Base-by-base conservation (phyloP, 1,284 basidiomycete genomes). In the Sporisorium iseilematis-ciliati region DNA sequence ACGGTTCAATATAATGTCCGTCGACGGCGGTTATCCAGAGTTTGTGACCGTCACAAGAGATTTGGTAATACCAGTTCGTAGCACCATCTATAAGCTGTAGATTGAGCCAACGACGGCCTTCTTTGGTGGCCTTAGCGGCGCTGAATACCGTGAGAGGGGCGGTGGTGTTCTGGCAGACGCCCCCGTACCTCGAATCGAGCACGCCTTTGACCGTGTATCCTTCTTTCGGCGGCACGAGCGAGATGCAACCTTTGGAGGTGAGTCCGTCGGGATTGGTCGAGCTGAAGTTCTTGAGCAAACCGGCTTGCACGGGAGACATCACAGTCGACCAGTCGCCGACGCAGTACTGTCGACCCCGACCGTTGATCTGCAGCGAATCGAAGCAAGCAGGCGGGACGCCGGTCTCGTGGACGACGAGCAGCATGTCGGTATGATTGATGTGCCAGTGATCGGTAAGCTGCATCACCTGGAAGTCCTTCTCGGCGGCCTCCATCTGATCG, bases 181-280 rank as follows among this genome's bases (percentile, higher is more conserved):
- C 76, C 12, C 76, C 76, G 40, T 75, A 78, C 41, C 62, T 57
- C 11, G 38, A 35, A 38, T 78, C 76, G 40, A 78, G 68, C 5
- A 55, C 58, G n/a, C 35, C 62, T 41, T 65, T 71, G 35, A 70
- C 64, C 14, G 65, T 61, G 26, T 65, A 78, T 14, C 76, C 76
- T 6, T 31, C 14, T 41, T 78, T 75, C 12, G 76, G 52, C 3
- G 71, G 65, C 4, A 78, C 76, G 29, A 78, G 65, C 41, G 76
- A 75, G 54, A 78, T 62, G 62, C 76, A 78, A 12, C 75, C 76
- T 42, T 78, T 78, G 21, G 72, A 72, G 16, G 76, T 75, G 55
- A 65, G 38, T 29, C 76, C 72, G 1, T 61, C 50, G 0, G 71
- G 71, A 40, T 75, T 75, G 57, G 48, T 69, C 16, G 64, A 56